Percentiles rank a stretch among this genome's conserved stretches.
These are phyloP conservation scores for Xylaria sp. DNA, from an alignment of 2,329 filamentous ascomycete genomes.

Conservation along the genomic window DNA sequence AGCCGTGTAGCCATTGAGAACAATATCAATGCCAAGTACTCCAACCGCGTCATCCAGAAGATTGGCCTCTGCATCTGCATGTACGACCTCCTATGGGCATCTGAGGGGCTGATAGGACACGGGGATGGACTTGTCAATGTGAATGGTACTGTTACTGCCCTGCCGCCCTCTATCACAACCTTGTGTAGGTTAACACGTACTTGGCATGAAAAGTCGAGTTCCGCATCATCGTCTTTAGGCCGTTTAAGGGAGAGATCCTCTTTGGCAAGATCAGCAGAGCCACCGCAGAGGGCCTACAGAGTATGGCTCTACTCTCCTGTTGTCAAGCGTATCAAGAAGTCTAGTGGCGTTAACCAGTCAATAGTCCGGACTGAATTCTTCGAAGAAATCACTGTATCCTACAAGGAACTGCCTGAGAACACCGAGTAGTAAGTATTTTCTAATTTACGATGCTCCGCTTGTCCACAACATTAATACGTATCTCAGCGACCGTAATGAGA, in stretches of 20 bases:
- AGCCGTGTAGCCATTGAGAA: conserved; percentile 89
- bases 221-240: conserved; percentile 89
- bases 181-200: not conserved
- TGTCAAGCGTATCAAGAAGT: not conserved
- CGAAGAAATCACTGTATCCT: conserved; percentile 84
- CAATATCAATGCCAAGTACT: conserved; percentile 95
- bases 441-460: conserved; percentile 26
- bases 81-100: conserved; percentile 87
- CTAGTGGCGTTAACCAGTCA: conserved; percentile 4
- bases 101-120: conserved; percentile 92
- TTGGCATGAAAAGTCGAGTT: conserved; percentile 73
- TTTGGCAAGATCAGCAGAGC: conserved; percentile 81
- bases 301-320: conserved; percentile 47
- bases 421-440: conserved; percentile 70
- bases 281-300: conserved; percentile 72
- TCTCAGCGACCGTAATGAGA: conserved; percentile 71
- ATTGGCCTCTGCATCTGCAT: conserved; percentile 92
- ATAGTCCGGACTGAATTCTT: conserved; percentile 88
- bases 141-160: conserved; percentile 65
- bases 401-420: conserved; percentile 74
- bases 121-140: conserved; percentile 92
- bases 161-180: not conserved
- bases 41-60: conserved; percentile 90
- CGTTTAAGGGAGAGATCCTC: conserved; percentile 93
- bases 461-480: conserved; percentile 32